Base-by-base conservation (phyloP, 1,139 yeast genomes). In the Kodamaea arcana region DNA sequence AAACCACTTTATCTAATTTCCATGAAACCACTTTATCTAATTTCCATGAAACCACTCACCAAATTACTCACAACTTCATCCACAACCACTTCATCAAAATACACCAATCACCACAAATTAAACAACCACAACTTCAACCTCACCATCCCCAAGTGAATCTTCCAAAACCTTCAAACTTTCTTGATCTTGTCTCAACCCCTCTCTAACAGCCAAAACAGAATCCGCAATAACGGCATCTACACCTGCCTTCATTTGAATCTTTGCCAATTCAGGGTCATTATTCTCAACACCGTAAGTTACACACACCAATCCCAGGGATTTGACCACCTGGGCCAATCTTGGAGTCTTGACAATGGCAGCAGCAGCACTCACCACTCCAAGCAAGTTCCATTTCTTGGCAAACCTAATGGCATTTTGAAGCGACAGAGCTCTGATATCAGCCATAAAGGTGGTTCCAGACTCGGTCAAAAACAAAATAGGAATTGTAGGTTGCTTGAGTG, bases 191-290 rank as follows among this genome's bases (percentile, higher is more conserved):
- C 80, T 70, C 46, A 90, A 69, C 4, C 90, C 96, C 49, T 83
- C 84, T 52, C 97, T 73, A 11, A 90, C 95, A 0, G 97, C 97
- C 54, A 90, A 69, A 3, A 92, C 97, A 42, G 88, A 83, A 58
- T 92, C 97, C 4, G 87, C 97, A 62, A 92, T 92, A 15, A 92
- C 97, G 0, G 98, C 98, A 65, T 92, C 97, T 7, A 92, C 96
- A 11, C 97, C 97, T 9, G 94, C 92, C 46, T 78, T 79, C 82
- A 92, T 83, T 58, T 92, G 97, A 41, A 84, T 67, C 47, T 80
- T 80, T 24, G 95, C 92, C 46, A 82, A 79, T 39, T 78, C 87
- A 0, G 97, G 96, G 31, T 80, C 80, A 51, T 92, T 92, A 57
- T 92, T 92, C 52, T 75, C 74, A 1, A 75, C 72, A 24, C 98